A percentile compares a stretch with the other conserved stretches of the same genome.
These are phyloP conservation scores for Thermomyces lanuginosus DNA, from an alignment of 2,329 filamentous ascomycete genomes.

Conservation along the genomic window DNA sequence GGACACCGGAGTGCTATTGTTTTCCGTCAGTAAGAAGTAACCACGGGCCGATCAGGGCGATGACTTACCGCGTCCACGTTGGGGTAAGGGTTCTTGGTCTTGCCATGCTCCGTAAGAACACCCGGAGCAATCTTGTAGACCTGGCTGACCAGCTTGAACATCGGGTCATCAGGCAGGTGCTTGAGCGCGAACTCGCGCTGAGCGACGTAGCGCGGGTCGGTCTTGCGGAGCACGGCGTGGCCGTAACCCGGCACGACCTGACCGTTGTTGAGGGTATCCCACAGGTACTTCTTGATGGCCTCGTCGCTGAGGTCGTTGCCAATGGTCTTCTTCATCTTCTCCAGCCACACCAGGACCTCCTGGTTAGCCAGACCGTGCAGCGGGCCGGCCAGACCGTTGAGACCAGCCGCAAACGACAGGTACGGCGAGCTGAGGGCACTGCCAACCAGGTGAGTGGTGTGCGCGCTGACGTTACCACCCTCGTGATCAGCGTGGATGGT, in stretches of 20 bases:
- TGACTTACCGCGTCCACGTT: constrained; percentile 69
- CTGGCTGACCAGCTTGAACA: constrained; percentile 99
- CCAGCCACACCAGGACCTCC: constrained; percentile 98
- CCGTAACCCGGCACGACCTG: constrained; percentile 97
- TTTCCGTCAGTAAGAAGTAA: constrained; percentile 7
- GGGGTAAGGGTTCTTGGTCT: constrained; percentile 99
- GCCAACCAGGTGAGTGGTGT: constrained; percentile 97
- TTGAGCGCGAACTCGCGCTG: constrained; percentile 93
- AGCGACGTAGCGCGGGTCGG: constrained; percentile 94
- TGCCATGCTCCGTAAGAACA: constrained; percentile 97
- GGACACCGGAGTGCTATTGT: constrained; percentile 73
- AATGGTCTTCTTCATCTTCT: constrained; percentile 92
- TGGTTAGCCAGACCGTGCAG: constrained; percentile 99
- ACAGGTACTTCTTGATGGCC: constrained; percentile 96
- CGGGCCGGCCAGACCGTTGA: constrained; percentile 94
- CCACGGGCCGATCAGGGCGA: constrained; percentile 1
- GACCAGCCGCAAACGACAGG: constrained; percentile 87
- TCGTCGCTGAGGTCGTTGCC: constrained; percentile 92
- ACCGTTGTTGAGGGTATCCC: constrained; percentile 87
- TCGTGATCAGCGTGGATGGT: constrained; percentile 99
- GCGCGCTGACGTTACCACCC: constrained; percentile 95
- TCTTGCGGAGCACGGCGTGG: constrained; percentile 98
- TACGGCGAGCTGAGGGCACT: constrained; percentile 92
- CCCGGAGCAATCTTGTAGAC: constrained; percentile 99
- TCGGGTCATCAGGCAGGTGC: constrained; percentile 89